Evolutionary conservation across 805 yeast species (phyloP), one percentile per base, ranked within the genome.

Genomic region (Candida orba): DNA sequence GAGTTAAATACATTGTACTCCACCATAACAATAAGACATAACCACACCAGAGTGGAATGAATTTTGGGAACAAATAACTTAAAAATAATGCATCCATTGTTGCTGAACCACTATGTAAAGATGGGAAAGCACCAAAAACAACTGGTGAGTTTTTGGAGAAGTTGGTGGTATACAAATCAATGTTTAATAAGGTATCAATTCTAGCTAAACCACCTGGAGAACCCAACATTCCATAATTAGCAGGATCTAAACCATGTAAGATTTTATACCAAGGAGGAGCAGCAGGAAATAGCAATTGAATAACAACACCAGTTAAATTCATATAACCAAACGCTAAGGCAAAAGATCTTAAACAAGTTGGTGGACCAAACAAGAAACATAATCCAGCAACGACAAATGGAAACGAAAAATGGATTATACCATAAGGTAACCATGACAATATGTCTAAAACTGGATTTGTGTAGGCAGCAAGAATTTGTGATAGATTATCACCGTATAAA

Each of bases 221-320:
- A 12, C 98, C 99, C 39, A 72, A 71, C 95, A 91, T 89, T 42
- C 81, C 69, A 64, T 91, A 91, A 64, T 88, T 79, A 3, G 98
- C 98, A 27, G 96, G 93, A 43, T 78, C 82, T 47, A 90, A 72
- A 2, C 96, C 96, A 59, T 91, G 82, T 39, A 81, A 63, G 46
- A 78, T 78, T 56, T 86, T 84, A 62, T 91, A 91, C 99, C 99
- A 91, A 17, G 99, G 99, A 13, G 99, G 95, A 42, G 98, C 97
- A 40, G 93, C 86, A 6, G 99, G 96, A 61, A 87, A 88, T 6
- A 81, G 49, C 52, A 88, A 73, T 66, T 93, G 98, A 44, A 78
- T 76, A 31, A 84, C 57, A 29, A 91, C 97, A 36, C 97, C 98
- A 41, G 79, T 62, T 51, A 90, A 64, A 64, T 91, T 93, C 91